Base-by-base conservation (phyloP, 306 rosid genomes). In the Glycine tomentella region DNA sequence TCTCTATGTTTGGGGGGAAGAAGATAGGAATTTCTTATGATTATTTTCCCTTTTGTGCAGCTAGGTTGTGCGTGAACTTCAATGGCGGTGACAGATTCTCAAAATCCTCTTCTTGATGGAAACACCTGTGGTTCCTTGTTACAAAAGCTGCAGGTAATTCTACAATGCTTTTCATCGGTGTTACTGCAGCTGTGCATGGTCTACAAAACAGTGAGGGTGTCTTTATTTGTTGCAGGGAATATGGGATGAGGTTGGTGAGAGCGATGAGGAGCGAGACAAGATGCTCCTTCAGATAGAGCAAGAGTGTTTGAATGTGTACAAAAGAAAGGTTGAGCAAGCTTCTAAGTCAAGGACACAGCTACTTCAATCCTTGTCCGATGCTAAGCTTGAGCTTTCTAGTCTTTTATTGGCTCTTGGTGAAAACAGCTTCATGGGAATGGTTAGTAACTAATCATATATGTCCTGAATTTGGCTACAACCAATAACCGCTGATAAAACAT, bases 201-300 rank as follows among this genome's bases (percentile, higher is more conserved):
- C 42, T 71, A 12, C 53, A 15, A 45, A 70, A 48, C 8, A 62
- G 56, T 79, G 74, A 59, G 64, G 38, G 83, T 79, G 65, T 48
- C 25, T 51, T 55, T 11, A 63, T 79, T 75, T 69, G 4, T 48
- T 84, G 64, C 74, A 94, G 98, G 92, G 92, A 89, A 94, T 94
- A 84, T 94, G 98, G 98, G 93, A 94, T 63, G 98, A 94, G 87
- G 98, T 94, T 69, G 98, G 98, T 31, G 98, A 91, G 85, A 91
- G 83, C 78, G 97, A 94, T 46, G 97, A 91, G 75, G 89, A 92
- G 69, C 94, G 97, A 63, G 98, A 94, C 81, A 92, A 87, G 86
- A 88, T 94, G 97, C 94, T 94, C 81, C 97, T 92, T 85, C 97
- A 92, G 86, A 74, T 94, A 81, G 97, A 92, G 71, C 97, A 91